A percentile compares a stretch with the other conserved stretches of the same genome.
Evolutionary conservation across 2,329 filamentous ascomycete genomes (phyloP).

Genomic region (Cryphonectria japonica): DNA sequence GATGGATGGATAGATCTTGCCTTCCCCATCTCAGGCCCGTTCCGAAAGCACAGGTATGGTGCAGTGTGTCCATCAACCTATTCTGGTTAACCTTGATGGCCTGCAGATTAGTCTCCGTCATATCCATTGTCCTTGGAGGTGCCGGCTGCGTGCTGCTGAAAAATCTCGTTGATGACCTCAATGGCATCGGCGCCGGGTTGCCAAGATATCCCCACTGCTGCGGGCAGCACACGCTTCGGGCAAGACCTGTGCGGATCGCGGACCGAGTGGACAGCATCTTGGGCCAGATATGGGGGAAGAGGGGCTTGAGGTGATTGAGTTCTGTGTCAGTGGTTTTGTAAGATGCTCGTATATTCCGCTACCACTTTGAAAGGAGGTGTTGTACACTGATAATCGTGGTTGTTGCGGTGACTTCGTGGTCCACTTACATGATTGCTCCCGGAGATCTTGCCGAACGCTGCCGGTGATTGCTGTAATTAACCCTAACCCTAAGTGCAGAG

Average conservation of each 20-base stretch:
- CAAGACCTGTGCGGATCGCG: background rate
- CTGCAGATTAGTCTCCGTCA: constrained; percentile 25
- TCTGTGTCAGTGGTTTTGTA: background rate
- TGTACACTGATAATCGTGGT: background rate
- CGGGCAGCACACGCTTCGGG: background rate
- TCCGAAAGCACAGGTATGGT: constrained; percentile 70
- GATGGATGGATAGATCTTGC: constrained; percentile 47
- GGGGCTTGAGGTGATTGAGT: background rate
- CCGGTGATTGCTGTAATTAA: background rate
- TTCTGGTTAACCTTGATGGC: constrained; percentile 58
- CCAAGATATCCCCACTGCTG: background rate
- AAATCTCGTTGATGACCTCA: constrained; percentile 3
- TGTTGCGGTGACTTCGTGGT: background rate
- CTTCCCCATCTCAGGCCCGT: constrained; percentile 68
- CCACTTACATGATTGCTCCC: background rate
- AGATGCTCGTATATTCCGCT: background rate
- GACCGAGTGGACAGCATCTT: background rate
- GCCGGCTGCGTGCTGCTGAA: constrained; percentile 16
- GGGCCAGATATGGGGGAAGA: background rate
- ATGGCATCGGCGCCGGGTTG: too few relatives aligned
- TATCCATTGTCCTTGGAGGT: constrained; percentile 19
- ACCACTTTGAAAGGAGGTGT: background rate
- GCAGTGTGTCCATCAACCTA: constrained; percentile 65
- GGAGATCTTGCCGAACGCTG: constrained; percentile 1
- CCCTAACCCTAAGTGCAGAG: background rate